Evolutionary conservation across 371 early-diverging fungal genomes (phyloP).

Genomic region (Fennellomyces sp.): DNA sequence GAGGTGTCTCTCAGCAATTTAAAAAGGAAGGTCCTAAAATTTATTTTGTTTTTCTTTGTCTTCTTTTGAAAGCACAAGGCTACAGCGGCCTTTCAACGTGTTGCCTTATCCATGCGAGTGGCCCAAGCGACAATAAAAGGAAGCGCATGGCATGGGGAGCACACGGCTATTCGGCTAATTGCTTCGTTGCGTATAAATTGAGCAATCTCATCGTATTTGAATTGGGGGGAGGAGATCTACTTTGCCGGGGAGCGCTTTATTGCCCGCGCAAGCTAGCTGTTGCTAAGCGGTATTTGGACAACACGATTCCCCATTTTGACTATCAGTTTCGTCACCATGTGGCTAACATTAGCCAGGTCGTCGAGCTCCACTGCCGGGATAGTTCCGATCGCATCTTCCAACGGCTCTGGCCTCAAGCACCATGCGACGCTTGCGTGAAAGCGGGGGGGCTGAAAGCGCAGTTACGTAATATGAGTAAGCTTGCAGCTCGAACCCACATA

Average conservation of each 20-base stretch:
- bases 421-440: conserved; percentile 55
- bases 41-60: neutral
- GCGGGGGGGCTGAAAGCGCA: conserved; percentile 34
- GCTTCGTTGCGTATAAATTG: neutral
- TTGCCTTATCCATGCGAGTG: neutral
- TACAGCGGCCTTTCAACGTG: neutral
- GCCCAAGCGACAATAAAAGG: neutral
- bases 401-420: conserved; percentile 10
- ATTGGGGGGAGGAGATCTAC: too few relatives aligned
- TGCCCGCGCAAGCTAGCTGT: neutral
- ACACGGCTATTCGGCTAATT: neutral
- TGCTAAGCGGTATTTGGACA: conserved; percentile 4
- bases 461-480: neutral
- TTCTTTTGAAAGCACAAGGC: neutral
- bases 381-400: conserved; percentile 14
- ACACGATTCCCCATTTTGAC: conserved; percentile 41
- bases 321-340: conserved; percentile 17
- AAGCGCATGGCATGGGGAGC: too few relatives aligned
- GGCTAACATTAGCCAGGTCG: conserved; percentile 5
- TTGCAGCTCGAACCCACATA: too few relatives aligned
- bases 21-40: neutral
- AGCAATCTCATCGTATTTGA: neutral
- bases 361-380: conserved; percentile 22
- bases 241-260: neutral
- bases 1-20: too few relatives aligned